Percentiles rank a stretch among this genome's conserved stretches.
Conservation (phyloP, 2,329 filamentous ascomycete genomes). For the Aspergillus brunneoviolaceus region DNA sequence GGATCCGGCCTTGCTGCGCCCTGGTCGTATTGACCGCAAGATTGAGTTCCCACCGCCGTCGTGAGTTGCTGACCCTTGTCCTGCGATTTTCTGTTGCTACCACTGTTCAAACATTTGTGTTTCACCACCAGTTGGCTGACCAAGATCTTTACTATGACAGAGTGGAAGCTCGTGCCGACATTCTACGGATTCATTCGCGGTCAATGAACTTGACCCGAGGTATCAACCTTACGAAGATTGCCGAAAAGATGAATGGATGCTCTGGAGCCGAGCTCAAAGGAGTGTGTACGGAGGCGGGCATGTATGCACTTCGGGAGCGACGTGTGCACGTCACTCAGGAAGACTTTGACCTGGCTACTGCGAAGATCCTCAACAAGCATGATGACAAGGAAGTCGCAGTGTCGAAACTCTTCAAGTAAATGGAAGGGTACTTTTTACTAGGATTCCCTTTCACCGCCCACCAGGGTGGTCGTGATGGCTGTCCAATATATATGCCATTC, state of each 20-base stretch:
- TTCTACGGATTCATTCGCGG: slow-evolving; percentile 92
- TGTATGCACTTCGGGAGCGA: slow-evolving; percentile 94
- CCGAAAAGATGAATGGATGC: slow-evolving; percentile 99
- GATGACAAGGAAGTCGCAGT: slow-evolving; percentile 81
- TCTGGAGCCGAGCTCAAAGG: slow-evolving; percentile 97
- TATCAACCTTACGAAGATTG: slow-evolving; percentile 97
- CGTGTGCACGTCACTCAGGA: slow-evolving; percentile 98
- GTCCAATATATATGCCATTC: neutral
- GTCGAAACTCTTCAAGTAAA: slow-evolving; percentile 39
- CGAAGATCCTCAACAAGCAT: slow-evolving; percentile 99
- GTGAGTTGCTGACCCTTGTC: slow-evolving; percentile 32
- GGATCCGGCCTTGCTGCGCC: slow-evolving; percentile 88
- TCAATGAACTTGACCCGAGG: slow-evolving; percentile 98
- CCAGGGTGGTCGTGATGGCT: neutral
- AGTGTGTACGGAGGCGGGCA: slow-evolving; percentile 96
- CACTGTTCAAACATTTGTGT: neutral
- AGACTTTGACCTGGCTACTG: slow-evolving; percentile 96
- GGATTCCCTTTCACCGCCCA: neutral
- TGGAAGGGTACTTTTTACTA: neutral
- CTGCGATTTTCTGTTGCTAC: neutral
- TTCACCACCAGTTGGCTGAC: slow-evolving; percentile 18
- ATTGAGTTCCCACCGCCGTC: slow-evolving; percentile 98
- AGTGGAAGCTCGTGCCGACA: slow-evolving; percentile 94
- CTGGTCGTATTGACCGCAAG: slow-evolving; percentile 97
- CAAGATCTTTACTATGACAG: slow-evolving; percentile 28